Evolutionary conservation across 495 filamentous ascomycete species (phyloP).

Genomic region (Penicillium odoratum): DNA sequence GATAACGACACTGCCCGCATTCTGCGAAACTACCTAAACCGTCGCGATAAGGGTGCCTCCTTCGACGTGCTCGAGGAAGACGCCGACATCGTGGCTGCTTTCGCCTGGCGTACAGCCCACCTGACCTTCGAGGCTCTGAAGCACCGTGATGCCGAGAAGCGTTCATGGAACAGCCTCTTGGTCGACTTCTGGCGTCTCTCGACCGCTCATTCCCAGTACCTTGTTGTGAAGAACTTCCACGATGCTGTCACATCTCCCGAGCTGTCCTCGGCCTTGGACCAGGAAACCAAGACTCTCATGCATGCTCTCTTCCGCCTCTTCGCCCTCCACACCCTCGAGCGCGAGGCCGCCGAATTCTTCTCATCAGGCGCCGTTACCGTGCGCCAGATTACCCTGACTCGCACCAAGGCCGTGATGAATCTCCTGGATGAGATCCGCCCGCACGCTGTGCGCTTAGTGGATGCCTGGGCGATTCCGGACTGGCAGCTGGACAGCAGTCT

Average conservation of each 20-base stretch:
- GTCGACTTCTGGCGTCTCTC: constrained; percentile 73
- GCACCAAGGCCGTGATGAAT: constrained; percentile 61
- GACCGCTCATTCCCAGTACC: constrained; percentile 68
- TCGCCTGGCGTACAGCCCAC: constrained; percentile 69
- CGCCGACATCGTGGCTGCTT: constrained; percentile 63
- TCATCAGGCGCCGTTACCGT: constrained; percentile 61
- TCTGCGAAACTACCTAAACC: constrained; percentile 57
- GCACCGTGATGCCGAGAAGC: constrained; percentile 67
- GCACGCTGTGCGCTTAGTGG: constrained; percentile 64
- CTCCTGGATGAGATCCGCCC: constrained; percentile 66
- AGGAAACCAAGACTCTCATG: constrained; percentile 52
- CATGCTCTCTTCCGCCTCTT: constrained; percentile 66
- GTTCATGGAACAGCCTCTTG: constrained; percentile 68
- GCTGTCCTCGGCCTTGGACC: constrained; percentile 47
- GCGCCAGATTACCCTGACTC: constrained; percentile 61
- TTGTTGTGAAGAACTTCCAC: constrained; percentile 72
- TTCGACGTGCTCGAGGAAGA: constrained; percentile 66
- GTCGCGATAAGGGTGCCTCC: constrained; percentile 64
- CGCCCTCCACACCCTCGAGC: constrained; percentile 64
- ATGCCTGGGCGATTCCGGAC: constrained; percentile 68
- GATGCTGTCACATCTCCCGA: constrained; percentile 57
- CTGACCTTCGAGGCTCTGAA: constrained; percentile 71
- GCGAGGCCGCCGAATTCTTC: constrained; percentile 66
- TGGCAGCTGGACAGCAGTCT: constrained; percentile 68
- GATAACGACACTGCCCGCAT: constrained; percentile 60